Conservation (phyloP, 768 basidiomycete genomes). For the Lactifluus subvellereus region DNA sequence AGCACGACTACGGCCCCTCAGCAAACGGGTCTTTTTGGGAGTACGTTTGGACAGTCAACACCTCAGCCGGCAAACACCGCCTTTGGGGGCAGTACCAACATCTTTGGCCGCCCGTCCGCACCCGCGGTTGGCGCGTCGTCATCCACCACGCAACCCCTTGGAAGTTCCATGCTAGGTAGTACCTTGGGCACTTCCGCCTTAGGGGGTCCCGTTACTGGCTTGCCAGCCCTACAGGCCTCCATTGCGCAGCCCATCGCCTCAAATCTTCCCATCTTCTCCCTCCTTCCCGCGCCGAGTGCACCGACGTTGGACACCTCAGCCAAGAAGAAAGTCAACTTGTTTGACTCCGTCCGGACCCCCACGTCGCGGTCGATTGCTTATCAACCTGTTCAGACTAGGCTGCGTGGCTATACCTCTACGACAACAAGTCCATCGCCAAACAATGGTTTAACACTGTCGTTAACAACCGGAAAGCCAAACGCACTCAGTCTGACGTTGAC, state of each 20-base stretch:
- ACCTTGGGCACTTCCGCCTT: conserved; percentile 40
- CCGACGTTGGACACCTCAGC: conserved; percentile 52
- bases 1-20: not conserved
- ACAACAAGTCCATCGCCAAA: conserved; percentile 34
- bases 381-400: conserved; percentile 54
- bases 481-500: conserved; percentile 46
- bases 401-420: conserved; percentile 63
- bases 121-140: not conserved
- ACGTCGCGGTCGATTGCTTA: conserved; percentile 63
- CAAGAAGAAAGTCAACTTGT: conserved; percentile 74
- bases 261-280: conserved; percentile 65
- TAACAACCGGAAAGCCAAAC: conserved; percentile 47
- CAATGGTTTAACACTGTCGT: conserved; percentile 37
- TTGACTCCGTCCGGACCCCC: conserved; percentile 71
- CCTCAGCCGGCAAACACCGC: conserved; percentile 28
- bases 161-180: conserved; percentile 45
- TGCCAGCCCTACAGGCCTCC: conserved; percentile 69
- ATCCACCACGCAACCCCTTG: conserved; percentile 11
- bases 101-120: conserved; percentile 23
- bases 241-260: conserved; percentile 80
- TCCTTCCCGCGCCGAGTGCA: conserved; percentile 67
- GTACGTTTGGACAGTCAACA: conserved; percentile 41
- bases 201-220: conserved; percentile 36
- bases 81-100: conserved; percentile 27
- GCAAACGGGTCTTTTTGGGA: conserved; percentile 33